Evolutionary conservation across 129 eudicot species (phyloP), one percentile per base, ranked within the genome.

Genomic region (Centaurea solstitialis): DNA sequence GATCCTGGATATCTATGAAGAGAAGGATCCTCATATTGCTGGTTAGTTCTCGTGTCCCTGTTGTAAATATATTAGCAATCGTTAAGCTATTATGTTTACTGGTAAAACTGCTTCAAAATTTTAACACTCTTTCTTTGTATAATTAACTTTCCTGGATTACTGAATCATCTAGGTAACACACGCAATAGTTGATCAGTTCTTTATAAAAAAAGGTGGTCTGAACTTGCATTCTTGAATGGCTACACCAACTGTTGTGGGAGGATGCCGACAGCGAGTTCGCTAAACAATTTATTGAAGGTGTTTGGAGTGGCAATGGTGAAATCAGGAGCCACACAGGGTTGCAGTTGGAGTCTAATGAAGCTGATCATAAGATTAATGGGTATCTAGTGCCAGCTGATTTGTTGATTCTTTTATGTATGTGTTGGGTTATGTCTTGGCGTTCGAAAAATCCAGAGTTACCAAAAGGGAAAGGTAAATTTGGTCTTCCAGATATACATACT

Each of bases 361-460:
- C 84, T 80, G 97, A 91, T 80, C 70, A 75, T 68, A 95, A 95
- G 89, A 83, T 87, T 57, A 92, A 71, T 21, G 99, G 99, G 24
- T 86, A 85, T 3, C 75, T 92, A 33, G 50, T 81, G 64, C 91
- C 99, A 22, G 68, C 65, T 64, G 94, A 95, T 53, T 77, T 92
- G 57, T 74, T 83, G 37, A 88, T 89, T 87, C 92, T 95, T 86
- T 85, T 95, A 41, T 87, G 89, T 88, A 81, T 91, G 72, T 95
- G 99, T 81, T 89, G 92, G 92, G 79, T 91, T 68, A 83, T 92
- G 90, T 87, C 90, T 23, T 89, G 89, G 93, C 87, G 88, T 82
- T 80, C 90, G 50, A 83, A 80, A 75, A 74, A 71, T 69, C 30
- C 38, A 12, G 76, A 74, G 47, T 30, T 68, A 78, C 64, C 72